A percentile compares a stretch with the other conserved stretches of the same genome.
These are phyloP conservation scores for Rhodamnia argentea DNA, from an alignment of 345 rosid genomes.

Conservation along the genomic window DNA sequence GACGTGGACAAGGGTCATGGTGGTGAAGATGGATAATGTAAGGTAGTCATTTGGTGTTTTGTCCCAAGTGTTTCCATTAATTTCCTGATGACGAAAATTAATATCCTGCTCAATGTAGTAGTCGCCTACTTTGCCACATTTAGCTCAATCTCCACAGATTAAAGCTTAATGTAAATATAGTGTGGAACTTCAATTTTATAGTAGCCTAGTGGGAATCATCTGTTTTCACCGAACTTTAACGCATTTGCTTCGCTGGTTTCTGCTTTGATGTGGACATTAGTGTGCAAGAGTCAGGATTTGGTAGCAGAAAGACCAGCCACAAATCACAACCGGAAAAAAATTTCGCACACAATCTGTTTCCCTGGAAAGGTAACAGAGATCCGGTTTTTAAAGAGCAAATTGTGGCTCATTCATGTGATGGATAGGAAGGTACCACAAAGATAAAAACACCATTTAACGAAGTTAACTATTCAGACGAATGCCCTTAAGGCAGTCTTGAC, in stretches of 20 bases:
- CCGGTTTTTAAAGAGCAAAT: neutral
- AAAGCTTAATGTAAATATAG: neutral
- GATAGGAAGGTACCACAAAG: neutral
- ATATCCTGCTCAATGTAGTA: neutral
- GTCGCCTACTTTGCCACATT: neutral
- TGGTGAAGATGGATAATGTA: too few relatives aligned
- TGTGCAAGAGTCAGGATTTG: neutral
- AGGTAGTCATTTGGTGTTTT: too few relatives aligned
- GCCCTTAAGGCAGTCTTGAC: neutral
- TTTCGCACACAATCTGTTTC: neutral
- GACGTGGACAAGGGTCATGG: too few relatives aligned
- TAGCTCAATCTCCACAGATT: neutral
- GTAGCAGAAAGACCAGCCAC: neutral
- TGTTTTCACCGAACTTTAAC: neutral
- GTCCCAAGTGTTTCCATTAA: too few relatives aligned
- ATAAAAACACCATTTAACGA: neutral
- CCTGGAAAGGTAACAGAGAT: neutral
- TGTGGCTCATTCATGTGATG: neutral
- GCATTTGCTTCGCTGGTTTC: neutral
- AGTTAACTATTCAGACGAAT: neutral
- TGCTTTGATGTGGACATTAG: neutral
- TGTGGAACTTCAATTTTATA: neutral
- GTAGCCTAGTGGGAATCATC: neutral
- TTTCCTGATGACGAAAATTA: neutral
- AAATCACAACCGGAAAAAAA: neutral